Evolutionary conservation across 306 rosid genomes (phyloP).

Genomic region (Glycine latifolia): DNA sequence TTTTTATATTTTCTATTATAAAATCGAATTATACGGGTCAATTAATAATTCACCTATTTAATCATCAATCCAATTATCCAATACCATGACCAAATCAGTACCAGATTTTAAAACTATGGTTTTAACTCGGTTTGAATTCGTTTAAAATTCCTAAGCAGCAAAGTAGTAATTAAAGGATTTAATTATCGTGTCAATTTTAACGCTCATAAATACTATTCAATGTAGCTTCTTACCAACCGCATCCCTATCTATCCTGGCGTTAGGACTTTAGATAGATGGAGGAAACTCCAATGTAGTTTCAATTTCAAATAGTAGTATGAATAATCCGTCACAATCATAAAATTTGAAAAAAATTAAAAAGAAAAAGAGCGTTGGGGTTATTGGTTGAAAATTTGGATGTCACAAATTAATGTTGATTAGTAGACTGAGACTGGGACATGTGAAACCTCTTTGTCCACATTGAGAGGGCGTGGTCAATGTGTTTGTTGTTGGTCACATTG

Average conservation of each 20-base stretch:
- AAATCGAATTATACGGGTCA: no score
- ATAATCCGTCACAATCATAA: neutral
- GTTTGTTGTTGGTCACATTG: conserved; percentile 1
- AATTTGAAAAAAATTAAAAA: neutral
- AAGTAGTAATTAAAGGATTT: neutral
- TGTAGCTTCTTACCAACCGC: conserved; percentile 23
- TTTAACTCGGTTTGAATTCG: neutral
- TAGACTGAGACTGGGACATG: conserved; percentile 1
- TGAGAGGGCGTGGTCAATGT: neutral
- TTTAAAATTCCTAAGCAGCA: neutral
- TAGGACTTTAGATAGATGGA: conserved; percentile 1
- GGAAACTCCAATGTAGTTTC: conserved; percentile 2
- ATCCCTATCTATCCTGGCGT: conserved; percentile 10
- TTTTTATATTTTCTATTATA: no score
- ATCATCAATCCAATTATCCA: no score
- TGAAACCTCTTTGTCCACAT: conserved; percentile 11
- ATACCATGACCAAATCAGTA: no score
- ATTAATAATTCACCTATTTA: no score
- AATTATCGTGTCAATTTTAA: conserved; percentile 8
- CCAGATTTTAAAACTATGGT: no score
- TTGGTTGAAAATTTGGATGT: conserved; percentile 30
- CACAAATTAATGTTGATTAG: neutral
- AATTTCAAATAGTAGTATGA: no score
- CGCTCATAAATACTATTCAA: neutral
- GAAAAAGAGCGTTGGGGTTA: conserved; percentile 23